Base-by-base conservation (phyloP, 768 basidiomycete species). In the Trametes coccinea region DNA sequence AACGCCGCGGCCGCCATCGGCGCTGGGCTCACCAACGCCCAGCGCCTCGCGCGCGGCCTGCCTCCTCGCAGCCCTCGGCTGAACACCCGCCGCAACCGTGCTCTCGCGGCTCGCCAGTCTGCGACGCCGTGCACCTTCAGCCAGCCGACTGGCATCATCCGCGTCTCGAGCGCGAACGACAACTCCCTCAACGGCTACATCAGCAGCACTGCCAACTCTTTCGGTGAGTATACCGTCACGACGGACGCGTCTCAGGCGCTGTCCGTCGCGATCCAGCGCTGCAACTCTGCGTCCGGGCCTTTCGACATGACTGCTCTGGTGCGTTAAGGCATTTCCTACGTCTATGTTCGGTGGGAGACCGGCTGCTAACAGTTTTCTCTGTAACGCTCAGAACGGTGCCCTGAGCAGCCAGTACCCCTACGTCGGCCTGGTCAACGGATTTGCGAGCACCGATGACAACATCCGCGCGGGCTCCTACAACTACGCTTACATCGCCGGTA, bases 211-310 rank as follows among this genome's bases (percentile, higher is more conserved):
- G 49, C 57, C 7, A 70, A 70, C 63, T 39, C 39, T 29, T 70
- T 59, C 43, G 69, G 69, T 16, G 66, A 70, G 61, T 70, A 64
- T 47, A 53, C 46, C 2, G 53, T 65, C 59, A 70, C 69, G 2
- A 56, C 62, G n/a, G 56, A 58, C 44, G 27, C 52, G 6, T 33
- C 33, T 13, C 37, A 64, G 14, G 69, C 69, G 3, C 56, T 70
- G 11, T 41, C 17, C 4, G 65, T 70, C 52, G 47, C 49, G 7
- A 22, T 64, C 50, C 58, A 60, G 56, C 27, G 48, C 13, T 49
- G 48, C 30, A 16, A 49, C 48, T 49, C 34, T 2, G 48, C 34
- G 17, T n/a, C 56, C 29, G 33, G 9, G 17, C 62, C 63, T 17
- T 65, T 67, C 17, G 63, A 66, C 43, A 22, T 70, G 8, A 47